A percentile compares a stretch with the other conserved stretches of the same genome.
Evolutionary conservation across 2,329 filamentous ascomycete species (phyloP).

Genomic region (Penicillium glabrum): DNA sequence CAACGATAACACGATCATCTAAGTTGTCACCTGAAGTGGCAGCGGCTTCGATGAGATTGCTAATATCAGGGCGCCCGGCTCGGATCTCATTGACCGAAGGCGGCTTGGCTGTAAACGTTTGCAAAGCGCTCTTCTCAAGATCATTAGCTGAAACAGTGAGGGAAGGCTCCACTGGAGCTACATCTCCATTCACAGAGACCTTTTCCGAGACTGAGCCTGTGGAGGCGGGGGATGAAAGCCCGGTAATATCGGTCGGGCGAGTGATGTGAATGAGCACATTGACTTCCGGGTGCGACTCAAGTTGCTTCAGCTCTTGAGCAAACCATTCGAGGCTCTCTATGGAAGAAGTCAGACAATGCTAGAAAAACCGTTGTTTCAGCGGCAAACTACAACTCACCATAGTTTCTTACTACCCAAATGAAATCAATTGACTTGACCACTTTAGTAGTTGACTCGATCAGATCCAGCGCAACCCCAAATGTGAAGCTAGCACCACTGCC

Average conservation of each 20-base stretch:
- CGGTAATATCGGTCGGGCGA: not conserved
- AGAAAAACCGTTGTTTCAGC: not conserved
- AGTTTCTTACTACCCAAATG: constrained; percentile 6
- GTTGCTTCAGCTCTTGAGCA: constrained; percentile 5
- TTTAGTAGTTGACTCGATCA: not conserved
- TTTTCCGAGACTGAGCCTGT: not conserved
- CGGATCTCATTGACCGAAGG: not conserved
- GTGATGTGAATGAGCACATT: constrained; percentile 7
- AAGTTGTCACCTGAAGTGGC: not conserved
- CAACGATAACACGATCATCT: constrained; percentile 3
- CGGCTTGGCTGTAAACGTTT: not conserved
- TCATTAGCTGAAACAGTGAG: not conserved
- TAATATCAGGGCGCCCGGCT: constrained; percentile 6
- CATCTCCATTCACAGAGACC: not conserved
- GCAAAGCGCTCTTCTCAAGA: not conserved
- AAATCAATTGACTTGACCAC: constrained; percentile 8
- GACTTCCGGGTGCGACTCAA: constrained; percentile 4
- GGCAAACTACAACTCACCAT: not conserved
- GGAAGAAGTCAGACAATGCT: not conserved
- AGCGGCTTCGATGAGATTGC: not conserved
- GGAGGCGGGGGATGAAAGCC: not conserved
- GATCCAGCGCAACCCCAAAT: constrained; percentile 14
- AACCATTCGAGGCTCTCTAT: constrained; percentile 9
- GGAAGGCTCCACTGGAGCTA: not conserved
- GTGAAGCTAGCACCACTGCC: constrained; percentile 16